phyloP scores from a whole-genome alignment of 1,284 basidiomycete genomes.

The Fomitopsis pinicola region DNA sequence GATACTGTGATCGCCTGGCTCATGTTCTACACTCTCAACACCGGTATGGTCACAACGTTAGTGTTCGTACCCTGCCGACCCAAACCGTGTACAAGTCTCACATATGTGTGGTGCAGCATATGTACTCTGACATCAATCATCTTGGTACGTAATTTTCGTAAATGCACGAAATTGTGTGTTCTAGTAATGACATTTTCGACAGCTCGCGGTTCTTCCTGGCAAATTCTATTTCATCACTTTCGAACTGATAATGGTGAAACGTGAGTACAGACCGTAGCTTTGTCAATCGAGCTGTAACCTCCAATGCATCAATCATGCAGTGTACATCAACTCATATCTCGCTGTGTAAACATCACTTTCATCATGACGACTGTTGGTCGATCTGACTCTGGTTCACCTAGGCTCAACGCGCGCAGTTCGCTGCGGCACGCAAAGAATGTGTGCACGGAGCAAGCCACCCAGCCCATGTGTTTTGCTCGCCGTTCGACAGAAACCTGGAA shows the following conservation, averaged over 20 bases:
- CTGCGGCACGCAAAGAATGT: too few species aligned
- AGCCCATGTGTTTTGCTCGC: too few species aligned
- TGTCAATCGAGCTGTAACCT: too few species aligned
- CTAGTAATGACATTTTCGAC: too few species aligned
- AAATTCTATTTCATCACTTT: too few species aligned
- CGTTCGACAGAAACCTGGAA: too few species aligned
- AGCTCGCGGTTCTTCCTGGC: not conserved
- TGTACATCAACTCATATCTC: too few species aligned
- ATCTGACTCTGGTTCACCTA: not conserved
- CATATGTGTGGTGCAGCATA: not conserved
- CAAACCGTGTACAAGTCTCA: not conserved
- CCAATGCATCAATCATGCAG: too few species aligned
- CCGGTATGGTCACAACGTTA: not conserved
- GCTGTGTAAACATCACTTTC: too few species aligned
- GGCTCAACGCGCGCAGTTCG: too few species aligned
- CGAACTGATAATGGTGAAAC: not conserved
- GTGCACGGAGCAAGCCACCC: too few species aligned
- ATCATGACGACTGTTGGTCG: not conserved
- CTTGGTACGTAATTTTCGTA: not conserved
- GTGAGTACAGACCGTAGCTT: not conserved
- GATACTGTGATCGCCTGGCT: not conserved
- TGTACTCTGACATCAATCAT: not conserved
- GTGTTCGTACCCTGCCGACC: not conserved
- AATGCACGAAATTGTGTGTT: too few species aligned
- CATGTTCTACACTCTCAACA: not conserved